Base-by-base conservation (phyloP, 148 eudicot genomes). In the Vaccinium vitisidaea region DNA sequence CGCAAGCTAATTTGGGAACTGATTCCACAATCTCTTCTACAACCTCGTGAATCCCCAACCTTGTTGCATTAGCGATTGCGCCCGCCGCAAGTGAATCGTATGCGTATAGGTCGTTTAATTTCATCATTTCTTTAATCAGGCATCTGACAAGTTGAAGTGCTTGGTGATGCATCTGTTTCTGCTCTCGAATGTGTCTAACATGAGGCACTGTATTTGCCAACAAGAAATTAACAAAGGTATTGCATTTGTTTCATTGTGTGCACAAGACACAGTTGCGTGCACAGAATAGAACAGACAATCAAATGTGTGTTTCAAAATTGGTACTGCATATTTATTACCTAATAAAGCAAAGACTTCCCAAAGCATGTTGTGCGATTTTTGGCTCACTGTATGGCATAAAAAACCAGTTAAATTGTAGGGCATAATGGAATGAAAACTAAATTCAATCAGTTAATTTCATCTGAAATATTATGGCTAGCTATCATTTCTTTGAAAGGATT, bases 11-110 rank as follows among this genome's bases (percentile, higher is more conserved):
- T 61, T 79, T 84, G 0, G 91, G 91, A 59, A 83, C 83, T 0
- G 59, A 39, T 7, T 78, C 2, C 13, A 87, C 30, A 14, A 89
- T 58, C 2, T 59, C 84, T 5, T 81, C 84, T 8, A 89, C 25
- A 59, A 89, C 82, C 18, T 89, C 91, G 16, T 82, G 77, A n/a
- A 84, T 83, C 1, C 91, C 91, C 1, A 83, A 18, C 19, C 74
- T 43, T 48, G 80, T 84, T 48, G 86, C 91, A 10, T 3, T 58
- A 77, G 85, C 75, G 9, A 89, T 46, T 11, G 73, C 25, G 21
- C 58, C 46, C 21, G 43, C 25, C 5, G 21, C 6, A 67, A 82
- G 1, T 23, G 86, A 6, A 3, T 5, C 9, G 43, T 39, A 77
- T 32, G 69, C 55, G 21, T 50, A 13, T 53, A 32, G 54, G 67